Conservation (phyloP, 371 early-diverging fungal species). For the Rhizomucor pusillus region DNA sequence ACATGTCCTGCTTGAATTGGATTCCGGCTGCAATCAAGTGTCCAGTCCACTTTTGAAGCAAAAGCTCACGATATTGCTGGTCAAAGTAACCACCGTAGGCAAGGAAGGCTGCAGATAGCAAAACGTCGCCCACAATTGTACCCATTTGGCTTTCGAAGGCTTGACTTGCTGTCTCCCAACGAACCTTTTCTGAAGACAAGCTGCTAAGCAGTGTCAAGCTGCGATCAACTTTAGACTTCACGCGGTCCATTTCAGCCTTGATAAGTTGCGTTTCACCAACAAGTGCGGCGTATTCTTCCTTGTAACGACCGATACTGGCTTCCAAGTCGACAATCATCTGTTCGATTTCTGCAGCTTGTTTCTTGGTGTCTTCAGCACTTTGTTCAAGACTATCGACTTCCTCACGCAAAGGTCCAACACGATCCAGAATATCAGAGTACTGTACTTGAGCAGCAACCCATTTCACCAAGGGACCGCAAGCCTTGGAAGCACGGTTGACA, state of each 20-base stretch:
- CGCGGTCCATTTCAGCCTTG: conserved; percentile 94
- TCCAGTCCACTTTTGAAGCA: conserved; percentile 77
- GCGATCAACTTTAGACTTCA: conserved; percentile 92
- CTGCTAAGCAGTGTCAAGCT: conserved; percentile 87
- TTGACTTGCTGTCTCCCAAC: conserved; percentile 92
- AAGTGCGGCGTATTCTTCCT: conserved; percentile 95
- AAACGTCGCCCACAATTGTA: conserved; percentile 97
- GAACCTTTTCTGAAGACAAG: conserved; percentile 88
- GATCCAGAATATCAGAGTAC: conserved; percentile 89
- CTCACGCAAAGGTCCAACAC: conserved; percentile 93
- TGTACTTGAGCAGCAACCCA: conserved; percentile 98
- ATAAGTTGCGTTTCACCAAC: conserved; percentile 91
- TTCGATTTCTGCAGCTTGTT: conserved; percentile 73
- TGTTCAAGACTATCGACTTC: conserved; percentile 87
- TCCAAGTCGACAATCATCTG: conserved; percentile 86
- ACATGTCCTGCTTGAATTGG: conserved; percentile 78
- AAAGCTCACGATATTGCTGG: conserved; percentile 87
- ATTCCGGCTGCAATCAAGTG: conserved; percentile 79
- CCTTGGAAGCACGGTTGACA: conserved; percentile 97
- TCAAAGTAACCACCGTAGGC: conserved; percentile 98
- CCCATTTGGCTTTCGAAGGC: conserved; percentile 96
- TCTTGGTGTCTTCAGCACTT: conserved; percentile 75
- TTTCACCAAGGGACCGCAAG: conserved; percentile 97
- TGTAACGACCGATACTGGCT: conserved; percentile 83
- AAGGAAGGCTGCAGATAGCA: conserved; percentile 90